phyloP scores from a whole-genome alignment of 163 green algal species.

The Trebouxia gelatinosa region DNA sequence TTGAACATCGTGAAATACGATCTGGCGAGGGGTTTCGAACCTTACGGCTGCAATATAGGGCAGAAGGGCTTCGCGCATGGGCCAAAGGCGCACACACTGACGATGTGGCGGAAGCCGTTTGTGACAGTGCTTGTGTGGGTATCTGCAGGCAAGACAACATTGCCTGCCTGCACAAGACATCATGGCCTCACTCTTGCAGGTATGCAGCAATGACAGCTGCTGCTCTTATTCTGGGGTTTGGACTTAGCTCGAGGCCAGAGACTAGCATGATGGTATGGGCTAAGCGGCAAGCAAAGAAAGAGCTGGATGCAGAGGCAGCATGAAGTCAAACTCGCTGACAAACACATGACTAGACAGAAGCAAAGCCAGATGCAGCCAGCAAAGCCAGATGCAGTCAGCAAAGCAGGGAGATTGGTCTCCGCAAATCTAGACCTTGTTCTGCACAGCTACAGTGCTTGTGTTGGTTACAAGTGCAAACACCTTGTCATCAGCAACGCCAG shows the following conservation, averaged over 20 bases:
- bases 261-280: constrained; percentile 49
- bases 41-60: no score
- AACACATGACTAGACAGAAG: neutral
- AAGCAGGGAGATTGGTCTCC: neutral
- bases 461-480: no score
- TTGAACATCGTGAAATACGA: no score
- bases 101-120: no score
- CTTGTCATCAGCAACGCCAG: no score
- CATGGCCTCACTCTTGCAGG: no score
- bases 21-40: no score
- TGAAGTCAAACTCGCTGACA: neutral
- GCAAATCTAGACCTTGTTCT: neutral
- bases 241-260: constrained; percentile 52
- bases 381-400: neutral
- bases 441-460: neutral
- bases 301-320: constrained; percentile 36
- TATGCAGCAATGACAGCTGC: constrained; percentile 39
- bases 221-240: constrained; percentile 45
- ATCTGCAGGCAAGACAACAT: no score
- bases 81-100: no score
- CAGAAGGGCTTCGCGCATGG: no score
- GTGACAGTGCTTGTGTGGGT: no score
- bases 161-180: no score
- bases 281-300: constrained; percentile 45
- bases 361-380: neutral